Base-by-base conservation (phyloP, 2,329 filamentous ascomycete genomes). In the Trichoderma semiorbis region DNA sequence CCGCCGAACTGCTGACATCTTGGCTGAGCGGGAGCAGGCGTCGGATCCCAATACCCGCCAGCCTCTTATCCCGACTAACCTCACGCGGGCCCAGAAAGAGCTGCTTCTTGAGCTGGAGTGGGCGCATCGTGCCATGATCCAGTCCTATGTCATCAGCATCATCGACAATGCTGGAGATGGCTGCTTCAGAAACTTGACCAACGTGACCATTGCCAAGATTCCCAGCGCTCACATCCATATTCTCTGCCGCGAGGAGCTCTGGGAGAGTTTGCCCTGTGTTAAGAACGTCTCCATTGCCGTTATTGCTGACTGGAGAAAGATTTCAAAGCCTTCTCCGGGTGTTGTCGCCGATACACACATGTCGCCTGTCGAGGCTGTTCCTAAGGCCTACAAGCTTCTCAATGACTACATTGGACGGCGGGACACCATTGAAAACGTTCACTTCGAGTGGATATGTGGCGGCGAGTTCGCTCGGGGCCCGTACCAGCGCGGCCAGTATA, bases 91-190 rank as follows among this genome's bases (percentile, higher is more conserved):
- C n/a, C 91, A 93, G 78, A 88, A 86, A 67, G 90, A 92, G 78
- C 90, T 91, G 88, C 80, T 93, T 2, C 81, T 91, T 47, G 90
- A 93, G 78, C 88, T 89, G 4, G 87, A 90, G 67, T 92, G 90
- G 89, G 90, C 90, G 7, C 90, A 93, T 74, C 84, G 87, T 68
- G 90, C 90, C 21, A 90, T 93, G 77, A 83, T 93, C 61, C 87
- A 90, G 63, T 91, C 90, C 1, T 93, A 91, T 75, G 86, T 90
- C 74, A 86, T 92, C 62, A 87, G 89, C 1, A 79, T 92, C 57
- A 87, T 90, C 28, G 89, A 92, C 75, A 91, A 91, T 72, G 78
- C 80, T 18, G 63, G 70, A 11, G 81, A 82, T 5, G 74, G 76
- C 6, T 85, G 82, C 2, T 91, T 92, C 74, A 72, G 77, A 8